These are phyloP conservation scores for Cyberlindnera misumaiensis DNA, from an alignment of 805 yeast species.

Conservation along the genomic window DNA sequence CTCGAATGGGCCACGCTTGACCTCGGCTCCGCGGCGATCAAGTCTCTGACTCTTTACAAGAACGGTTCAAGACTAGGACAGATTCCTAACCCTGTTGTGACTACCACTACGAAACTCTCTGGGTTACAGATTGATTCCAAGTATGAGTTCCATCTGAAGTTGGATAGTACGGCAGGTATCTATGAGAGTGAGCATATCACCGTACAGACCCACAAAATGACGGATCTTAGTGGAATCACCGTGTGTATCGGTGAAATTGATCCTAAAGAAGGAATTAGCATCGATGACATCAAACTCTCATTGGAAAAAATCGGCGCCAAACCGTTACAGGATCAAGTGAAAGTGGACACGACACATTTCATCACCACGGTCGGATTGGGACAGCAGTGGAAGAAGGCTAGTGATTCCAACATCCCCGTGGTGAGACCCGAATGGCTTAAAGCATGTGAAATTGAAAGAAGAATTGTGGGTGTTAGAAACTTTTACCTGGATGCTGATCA, in stretches of 20 bases:
- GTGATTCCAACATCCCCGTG: constrained; percentile 81
- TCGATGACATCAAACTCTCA: constrained; percentile 53
- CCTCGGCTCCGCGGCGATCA: constrained; percentile 75
- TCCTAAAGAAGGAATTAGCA: constrained; percentile 36
- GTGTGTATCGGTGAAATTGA: constrained; percentile 82
- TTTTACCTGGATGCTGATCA: constrained; percentile 59
- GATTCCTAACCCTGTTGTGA: constrained; percentile 76
- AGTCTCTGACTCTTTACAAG: constrained; percentile 70
- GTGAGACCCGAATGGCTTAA: constrained; percentile 96
- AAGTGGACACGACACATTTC: constrained; percentile 91
- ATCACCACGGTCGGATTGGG: constrained; percentile 67
- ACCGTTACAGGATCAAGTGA: constrained; percentile 65
- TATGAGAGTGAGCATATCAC: constrained; percentile 60
- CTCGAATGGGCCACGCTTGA: constrained; percentile 89
- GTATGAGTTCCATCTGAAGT: constrained; percentile 70
- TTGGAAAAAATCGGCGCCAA: constrained; percentile 74
- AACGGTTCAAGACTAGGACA: constrained; percentile 64
- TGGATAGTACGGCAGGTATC: constrained; percentile 88
- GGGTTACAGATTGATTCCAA: constrained; percentile 85
- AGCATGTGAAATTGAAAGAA: constrained; percentile 84
- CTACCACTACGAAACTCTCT: constrained; percentile 78
- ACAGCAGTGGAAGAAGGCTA: constrained; percentile 74
- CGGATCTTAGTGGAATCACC: constrained; percentile 88
- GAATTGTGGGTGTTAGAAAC: constrained; percentile 90
- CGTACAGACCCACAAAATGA: constrained; percentile 89